Evolutionary conservation across 176 grass and related monocot species (phyloP).

Genomic region (Eremochloa ophiuroides): DNA sequence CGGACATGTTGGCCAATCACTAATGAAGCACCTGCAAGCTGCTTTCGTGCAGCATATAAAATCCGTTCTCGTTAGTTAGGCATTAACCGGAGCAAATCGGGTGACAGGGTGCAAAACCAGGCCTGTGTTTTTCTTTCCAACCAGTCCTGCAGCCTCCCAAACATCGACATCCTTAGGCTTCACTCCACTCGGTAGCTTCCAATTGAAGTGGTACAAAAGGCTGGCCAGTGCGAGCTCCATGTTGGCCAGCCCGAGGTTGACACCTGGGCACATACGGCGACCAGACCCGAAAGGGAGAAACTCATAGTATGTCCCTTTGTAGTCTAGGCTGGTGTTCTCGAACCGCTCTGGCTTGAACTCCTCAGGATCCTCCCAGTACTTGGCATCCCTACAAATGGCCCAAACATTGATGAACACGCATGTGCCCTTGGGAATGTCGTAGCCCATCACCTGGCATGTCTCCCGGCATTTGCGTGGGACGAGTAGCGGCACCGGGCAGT

Average conservation of each 20-base stretch:
- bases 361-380: neutral
- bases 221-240: neutral
- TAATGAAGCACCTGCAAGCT: no score
- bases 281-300: constrained; percentile 19
- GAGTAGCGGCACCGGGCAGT: neutral
- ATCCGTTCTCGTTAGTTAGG: neutral
- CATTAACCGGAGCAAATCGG: neutral
- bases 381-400: neutral
- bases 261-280: neutral
- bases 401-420: neutral
- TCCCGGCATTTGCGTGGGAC: neutral
- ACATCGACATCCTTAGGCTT: neutral
- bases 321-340: neutral
- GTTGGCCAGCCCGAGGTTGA: neutral
- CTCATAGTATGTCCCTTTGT: neutral
- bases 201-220: neutral
- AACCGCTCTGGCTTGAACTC: constrained; percentile 7
- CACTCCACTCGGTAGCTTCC: neutral
- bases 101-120: neutral
- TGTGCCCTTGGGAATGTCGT: neutral
- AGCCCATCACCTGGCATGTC: neutral
- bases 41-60: no score
- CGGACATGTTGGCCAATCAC: no score
- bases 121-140: neutral
- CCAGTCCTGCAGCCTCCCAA: neutral